Percentiles rank a stretch among this genome's conserved stretches.
Evolutionary conservation across 495 filamentous ascomycete species (phyloP).

Genomic region (Penicillium antarcticum): DNA sequence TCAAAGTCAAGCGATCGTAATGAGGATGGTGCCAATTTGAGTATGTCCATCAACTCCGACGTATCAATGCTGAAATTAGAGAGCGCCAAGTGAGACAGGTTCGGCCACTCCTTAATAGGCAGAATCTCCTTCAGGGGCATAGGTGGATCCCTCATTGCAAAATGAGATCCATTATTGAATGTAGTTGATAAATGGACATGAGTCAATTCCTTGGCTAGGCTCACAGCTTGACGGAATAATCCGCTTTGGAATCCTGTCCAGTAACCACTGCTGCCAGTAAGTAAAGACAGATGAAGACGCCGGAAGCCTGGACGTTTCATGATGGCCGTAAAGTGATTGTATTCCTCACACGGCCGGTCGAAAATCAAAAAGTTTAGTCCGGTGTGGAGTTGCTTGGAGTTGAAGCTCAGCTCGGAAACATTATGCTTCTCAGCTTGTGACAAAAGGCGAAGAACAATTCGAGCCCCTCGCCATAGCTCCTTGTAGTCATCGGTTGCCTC

Average conservation of each 20-base stretch:
- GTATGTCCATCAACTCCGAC: slow-evolving; percentile 4
- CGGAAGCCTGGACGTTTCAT: slow-evolving; percentile 11
- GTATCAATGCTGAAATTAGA: neutral
- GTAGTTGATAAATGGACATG: slow-evolving; percentile 11
- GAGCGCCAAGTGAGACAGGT: slow-evolving; percentile 6
- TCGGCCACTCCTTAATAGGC: slow-evolving; percentile 12
- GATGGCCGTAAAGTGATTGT: slow-evolving; percentile 7
- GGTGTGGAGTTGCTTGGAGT: slow-evolving; percentile 12
- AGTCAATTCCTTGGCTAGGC: slow-evolving; percentile 13
- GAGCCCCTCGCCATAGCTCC: slow-evolving; percentile 18
- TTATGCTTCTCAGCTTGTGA: slow-evolving; percentile 8
- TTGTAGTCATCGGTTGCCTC: slow-evolving; percentile 8
- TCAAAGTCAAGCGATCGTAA: slow-evolving; percentile 5
- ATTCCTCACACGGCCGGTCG: slow-evolving; percentile 6
- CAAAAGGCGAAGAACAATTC: slow-evolving; percentile 15
- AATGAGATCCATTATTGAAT: slow-evolving; percentile 5
- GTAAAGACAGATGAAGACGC: slow-evolving; percentile 11
- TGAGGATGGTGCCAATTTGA: slow-evolving; percentile 4
- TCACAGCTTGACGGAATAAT: slow-evolving; percentile 8
- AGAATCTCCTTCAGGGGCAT: slow-evolving; percentile 9
- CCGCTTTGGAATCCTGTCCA: slow-evolving; percentile 14
- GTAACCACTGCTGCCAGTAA: slow-evolving; percentile 10
- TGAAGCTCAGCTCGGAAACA: slow-evolving; percentile 18
- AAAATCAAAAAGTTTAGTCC: slow-evolving; percentile 14
- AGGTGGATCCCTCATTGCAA: slow-evolving; percentile 3